Base-by-base conservation (phyloP, 2,329 filamentous ascomycete species). In the Fusarium fujikuroi region DNA sequence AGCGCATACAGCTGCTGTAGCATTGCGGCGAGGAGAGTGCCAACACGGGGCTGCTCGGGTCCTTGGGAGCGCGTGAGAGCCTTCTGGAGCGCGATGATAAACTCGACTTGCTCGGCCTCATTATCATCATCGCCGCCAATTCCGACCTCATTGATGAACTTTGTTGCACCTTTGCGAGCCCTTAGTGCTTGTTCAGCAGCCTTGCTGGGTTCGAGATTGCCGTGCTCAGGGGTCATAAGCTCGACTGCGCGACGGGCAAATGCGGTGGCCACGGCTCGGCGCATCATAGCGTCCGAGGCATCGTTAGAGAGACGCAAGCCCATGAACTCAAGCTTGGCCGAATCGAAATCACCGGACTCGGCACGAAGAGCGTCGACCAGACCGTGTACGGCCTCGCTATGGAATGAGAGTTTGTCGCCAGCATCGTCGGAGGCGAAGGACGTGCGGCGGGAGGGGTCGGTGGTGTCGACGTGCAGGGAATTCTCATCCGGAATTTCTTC, bases 261-360 rank as follows among this genome's bases (percentile, higher is more conserved):
- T 2, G 95, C 93, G 5, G 92, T 90, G 5, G 94, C 94, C 30
- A 98, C 92, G 21, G 96, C 95, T 39, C 92, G 92, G 49, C 95
- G 93, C 78, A 98, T 93, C 81, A 96, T 93, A 73, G 92, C 89
- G 78, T 97, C 95, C 2, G 94, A 95, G 5, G 96, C 96, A 78
- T 98, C 94, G 77, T 93, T 94, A 61, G 92, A 92, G 81, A 99
- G 93, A 16, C 95, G 92, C n/a, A 98, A 87, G 52, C 94, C 93
- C 85, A 95, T 97, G 71, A 99, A 93, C 81, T 99, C 96, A 39
- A 98, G 89, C 80, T 95, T 94, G 56, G 90, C 89, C 5, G 87
- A 87, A 78, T 97, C 95, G 72, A 97, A 96, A 79, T 97, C 93
- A 16, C 91, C 89, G 19, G 90, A 89, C 18, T 91, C 90, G 28